A percentile compares a stretch with the other conserved stretches of the same genome.
Evolutionary conservation across 2,329 filamentous ascomycete species (phyloP).

Genomic region (Paraconiothyrium brasiliense): DNA sequence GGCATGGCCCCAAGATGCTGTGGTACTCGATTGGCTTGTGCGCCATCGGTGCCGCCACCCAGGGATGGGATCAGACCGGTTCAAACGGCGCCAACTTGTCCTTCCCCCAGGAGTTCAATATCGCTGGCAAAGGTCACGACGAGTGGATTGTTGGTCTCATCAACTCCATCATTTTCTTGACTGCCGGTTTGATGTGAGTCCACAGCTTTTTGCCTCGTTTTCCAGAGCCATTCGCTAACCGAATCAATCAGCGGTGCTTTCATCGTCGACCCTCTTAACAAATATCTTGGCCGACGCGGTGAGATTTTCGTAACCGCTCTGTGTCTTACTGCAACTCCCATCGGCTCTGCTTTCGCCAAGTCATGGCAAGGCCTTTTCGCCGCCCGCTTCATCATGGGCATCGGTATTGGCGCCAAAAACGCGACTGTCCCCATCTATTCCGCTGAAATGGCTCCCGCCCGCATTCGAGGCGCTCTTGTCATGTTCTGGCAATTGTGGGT

Average conservation of each 20-base stretch:
- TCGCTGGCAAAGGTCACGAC: slow-evolving; percentile 43
- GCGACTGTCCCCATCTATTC: slow-evolving; percentile 47
- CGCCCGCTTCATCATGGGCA: slow-evolving; percentile 48
- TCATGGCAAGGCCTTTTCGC: slow-evolving; percentile 50
- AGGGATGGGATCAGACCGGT: slow-evolving; percentile 73
- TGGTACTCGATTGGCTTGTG: slow-evolving; percentile 74
- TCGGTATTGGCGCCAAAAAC: slow-evolving; percentile 46
- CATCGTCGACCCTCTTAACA: slow-evolving; percentile 50
- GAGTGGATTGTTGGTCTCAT: slow-evolving; percentile 47
- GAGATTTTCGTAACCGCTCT: slow-evolving; percentile 50
- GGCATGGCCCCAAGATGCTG: slow-evolving; percentile 65
- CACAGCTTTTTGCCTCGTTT: slow-evolving; percentile 20
- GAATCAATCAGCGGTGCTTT: slow-evolving; percentile 34
- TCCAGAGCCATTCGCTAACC: neutral
- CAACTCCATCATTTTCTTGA: slow-evolving; percentile 52
- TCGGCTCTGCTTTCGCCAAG: slow-evolving; percentile 48
- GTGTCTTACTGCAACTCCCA: slow-evolving; percentile 48
- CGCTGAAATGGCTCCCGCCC: slow-evolving; percentile 46
- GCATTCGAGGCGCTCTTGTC: slow-evolving; percentile 49
- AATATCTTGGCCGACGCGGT: slow-evolving; percentile 49
- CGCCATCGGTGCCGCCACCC: slow-evolving; percentile 74
- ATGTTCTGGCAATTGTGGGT: slow-evolving; percentile 53
- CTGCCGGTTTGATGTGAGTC: slow-evolving; percentile 49
- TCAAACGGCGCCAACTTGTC: slow-evolving; percentile 65
- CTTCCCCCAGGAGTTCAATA: slow-evolving; percentile 65